Conservation (phyloP, 2,329 filamentous ascomycete genomes). For the Colletotrichum tanaceti region DNA sequence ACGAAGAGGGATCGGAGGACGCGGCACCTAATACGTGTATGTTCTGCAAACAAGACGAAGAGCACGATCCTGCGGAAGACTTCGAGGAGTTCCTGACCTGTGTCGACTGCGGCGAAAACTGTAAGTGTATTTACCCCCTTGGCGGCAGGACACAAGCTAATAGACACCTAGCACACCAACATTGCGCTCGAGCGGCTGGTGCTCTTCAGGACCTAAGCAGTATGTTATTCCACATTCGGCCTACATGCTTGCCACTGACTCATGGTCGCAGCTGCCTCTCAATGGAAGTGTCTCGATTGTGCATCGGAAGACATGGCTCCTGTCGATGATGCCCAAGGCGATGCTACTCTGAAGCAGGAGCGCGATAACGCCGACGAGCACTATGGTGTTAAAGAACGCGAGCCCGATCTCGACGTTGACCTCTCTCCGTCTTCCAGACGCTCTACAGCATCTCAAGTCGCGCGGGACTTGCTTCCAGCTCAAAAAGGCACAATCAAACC, state of each 20-base stretch:
- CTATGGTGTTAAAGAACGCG: constrained; percentile 7
- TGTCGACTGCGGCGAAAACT: constrained; percentile 81
- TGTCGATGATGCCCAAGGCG: background rate
- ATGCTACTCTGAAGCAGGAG: constrained; percentile 1
- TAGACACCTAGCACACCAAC: constrained; percentile 80
- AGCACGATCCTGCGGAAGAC: constrained; percentile 83
- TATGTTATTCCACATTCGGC: constrained; percentile 56
- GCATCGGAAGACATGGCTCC: background rate
- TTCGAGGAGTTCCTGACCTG: constrained; percentile 85
- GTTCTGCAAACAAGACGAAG: constrained; percentile 86
- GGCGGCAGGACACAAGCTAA: constrained; percentile 49
- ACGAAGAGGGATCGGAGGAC: constrained; percentile 67
- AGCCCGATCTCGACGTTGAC: constrained; percentile 3
- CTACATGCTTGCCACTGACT: background rate
- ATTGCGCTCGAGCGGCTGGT: constrained; percentile 83
- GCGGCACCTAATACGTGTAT: constrained; percentile 64
- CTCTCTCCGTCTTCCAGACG: constrained; percentile 59
- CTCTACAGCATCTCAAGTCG: constrained; percentile 72
- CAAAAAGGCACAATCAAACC: constrained; percentile 72
- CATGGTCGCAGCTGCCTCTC: constrained; percentile 52
- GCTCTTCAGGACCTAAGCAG: constrained; percentile 58
- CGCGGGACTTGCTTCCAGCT: constrained; percentile 78
- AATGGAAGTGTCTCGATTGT: constrained; percentile 66
- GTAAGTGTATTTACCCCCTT: constrained; percentile 65
- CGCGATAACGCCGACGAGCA: background rate